phyloP scores from a whole-genome alignment of 306 rosid genomes.

The Mimosa bimucronata region DNA sequence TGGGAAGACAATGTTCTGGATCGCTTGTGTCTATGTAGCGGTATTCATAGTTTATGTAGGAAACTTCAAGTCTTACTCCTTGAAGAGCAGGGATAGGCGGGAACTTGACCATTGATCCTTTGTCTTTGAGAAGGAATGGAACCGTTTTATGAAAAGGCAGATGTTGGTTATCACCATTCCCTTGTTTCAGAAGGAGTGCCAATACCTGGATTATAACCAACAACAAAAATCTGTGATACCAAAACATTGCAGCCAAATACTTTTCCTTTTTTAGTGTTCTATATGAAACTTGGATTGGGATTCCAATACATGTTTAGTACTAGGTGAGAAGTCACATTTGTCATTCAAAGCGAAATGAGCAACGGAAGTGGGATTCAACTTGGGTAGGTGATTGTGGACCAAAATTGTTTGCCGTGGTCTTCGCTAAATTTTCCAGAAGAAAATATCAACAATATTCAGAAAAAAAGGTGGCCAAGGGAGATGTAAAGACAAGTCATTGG shows the following conservation, averaged over 20 bases:
- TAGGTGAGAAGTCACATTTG: too few species aligned
- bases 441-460: too few species aligned
- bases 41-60: neutral
- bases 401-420: too few species aligned
- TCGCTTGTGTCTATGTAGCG: accelerated
- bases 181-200: too few species aligned
- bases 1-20: neutral
- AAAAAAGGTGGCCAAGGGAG: too few species aligned
- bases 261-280: too few species aligned
- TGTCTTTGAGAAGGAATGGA: neutral
- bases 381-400: too few species aligned
- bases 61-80: neutral
- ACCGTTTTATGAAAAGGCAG: neutral
- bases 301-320: too few species aligned
- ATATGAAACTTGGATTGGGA: too few species aligned
- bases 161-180: neutral
- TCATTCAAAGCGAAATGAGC: too few species aligned
- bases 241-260: neutral
- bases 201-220: neutral
- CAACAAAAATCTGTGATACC: neutral
- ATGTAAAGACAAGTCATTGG: too few species aligned
- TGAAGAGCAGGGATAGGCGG: neutral
- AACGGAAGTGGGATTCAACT: neutral
- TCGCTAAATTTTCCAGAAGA: too few species aligned
- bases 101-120: neutral